Conservation (phyloP, 176 grass and related monocot genomes). For the Zoysia pacifica region DNA sequence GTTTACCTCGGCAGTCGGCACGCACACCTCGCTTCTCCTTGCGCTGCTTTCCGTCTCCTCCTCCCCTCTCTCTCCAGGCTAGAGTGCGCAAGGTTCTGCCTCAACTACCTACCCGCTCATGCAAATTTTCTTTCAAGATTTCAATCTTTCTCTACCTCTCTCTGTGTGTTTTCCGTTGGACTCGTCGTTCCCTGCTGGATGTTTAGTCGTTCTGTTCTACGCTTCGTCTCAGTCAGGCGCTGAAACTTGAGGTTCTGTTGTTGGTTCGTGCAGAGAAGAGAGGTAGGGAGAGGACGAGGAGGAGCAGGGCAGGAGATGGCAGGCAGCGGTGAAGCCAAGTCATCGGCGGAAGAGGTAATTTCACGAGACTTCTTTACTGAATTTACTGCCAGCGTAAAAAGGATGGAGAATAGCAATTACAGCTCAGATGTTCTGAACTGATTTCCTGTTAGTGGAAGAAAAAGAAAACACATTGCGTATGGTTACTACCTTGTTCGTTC, state of each 20-base stretch:
- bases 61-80: background rate
- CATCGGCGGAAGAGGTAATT: slow-evolving; percentile 67
- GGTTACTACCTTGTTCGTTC: background rate
- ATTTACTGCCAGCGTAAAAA: background rate
- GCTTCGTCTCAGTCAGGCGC: background rate
- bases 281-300: slow-evolving; percentile 21
- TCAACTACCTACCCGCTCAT: slow-evolving; percentile 32
- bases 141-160: background rate
- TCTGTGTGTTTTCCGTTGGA: no score
- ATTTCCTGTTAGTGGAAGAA: background rate
- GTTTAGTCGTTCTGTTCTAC: background rate
- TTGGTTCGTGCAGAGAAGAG: slow-evolving; percentile 41
- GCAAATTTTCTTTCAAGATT: background rate
- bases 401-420: background rate
- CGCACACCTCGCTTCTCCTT: slow-evolving; percentile 35
- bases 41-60: slow-evolving; percentile 1
- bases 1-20: background rate
- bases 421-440: background rate
- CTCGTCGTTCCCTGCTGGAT: background rate
- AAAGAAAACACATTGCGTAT: background rate
- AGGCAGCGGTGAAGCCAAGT: slow-evolving; percentile 51
- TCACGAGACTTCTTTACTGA: background rate
- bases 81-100: slow-evolving; percentile 51
- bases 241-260: slow-evolving; percentile 8
- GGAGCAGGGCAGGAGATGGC: slow-evolving; percentile 58